Percentiles rank a stretch among this genome's conserved stretches.
phyloP scores from a whole-genome alignment of 441 rosid genomes.

The Mallotus japonicus region DNA sequence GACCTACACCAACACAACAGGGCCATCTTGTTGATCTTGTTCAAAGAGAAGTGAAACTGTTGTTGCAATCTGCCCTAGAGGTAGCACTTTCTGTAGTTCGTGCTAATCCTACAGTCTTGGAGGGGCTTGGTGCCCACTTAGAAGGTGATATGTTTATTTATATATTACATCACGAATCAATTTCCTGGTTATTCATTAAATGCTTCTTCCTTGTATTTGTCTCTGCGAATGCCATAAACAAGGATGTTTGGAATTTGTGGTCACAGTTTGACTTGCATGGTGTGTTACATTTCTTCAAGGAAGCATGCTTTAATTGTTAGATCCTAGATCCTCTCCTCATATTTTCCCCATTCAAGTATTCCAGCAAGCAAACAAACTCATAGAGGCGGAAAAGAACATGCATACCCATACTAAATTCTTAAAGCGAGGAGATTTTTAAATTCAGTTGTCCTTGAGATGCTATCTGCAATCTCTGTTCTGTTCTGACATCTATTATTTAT shows the following conservation, averaged over 20 bases:
- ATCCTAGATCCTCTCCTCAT: background rate
- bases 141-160: constrained; percentile 55
- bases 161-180: background rate
- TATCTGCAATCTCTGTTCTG: background rate
- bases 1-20: constrained; percentile 40
- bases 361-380: background rate
- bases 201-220: background rate
- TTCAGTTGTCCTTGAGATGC: background rate
- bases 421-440: background rate
- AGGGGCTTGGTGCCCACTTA: constrained; percentile 91
- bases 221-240: background rate
- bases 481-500: background rate
- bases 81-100: constrained; percentile 81
- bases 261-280: background rate
- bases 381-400: background rate
- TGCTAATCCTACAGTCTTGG: constrained; percentile 83
- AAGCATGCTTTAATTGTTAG: background rate
- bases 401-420: background rate
- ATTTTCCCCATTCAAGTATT: background rate
- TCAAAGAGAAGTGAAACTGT: constrained; percentile 76
- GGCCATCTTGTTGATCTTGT: constrained; percentile 95
- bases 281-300: background rate
- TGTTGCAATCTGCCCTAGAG: constrained; percentile 78
- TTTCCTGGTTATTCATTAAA: background rate
- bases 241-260: background rate